Evolutionary conservation across 2,329 filamentous ascomycete genomes (phyloP), one percentile per base, ranked within the genome.

Genomic region (Fusarium sp.): DNA sequence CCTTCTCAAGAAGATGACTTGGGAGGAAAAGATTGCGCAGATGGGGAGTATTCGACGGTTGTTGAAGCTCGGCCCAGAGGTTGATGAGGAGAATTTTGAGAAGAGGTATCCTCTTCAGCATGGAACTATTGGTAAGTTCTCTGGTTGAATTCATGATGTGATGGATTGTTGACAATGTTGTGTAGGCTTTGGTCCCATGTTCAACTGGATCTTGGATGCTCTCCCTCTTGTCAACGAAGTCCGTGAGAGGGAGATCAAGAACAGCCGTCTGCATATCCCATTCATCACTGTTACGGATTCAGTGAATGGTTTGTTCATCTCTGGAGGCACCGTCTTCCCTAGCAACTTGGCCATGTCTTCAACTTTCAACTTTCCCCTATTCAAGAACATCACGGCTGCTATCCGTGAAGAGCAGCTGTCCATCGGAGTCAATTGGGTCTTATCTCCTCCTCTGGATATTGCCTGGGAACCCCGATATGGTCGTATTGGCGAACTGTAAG

Each of bases 371-470:
- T 52, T 82, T 0, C 74, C 77, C 6, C 73, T 82, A 0, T 82
- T 79, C 57, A 76, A 78, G 52, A 64, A 80, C 40, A 76, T 70
- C 2, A 68, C 79, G 4, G 68, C 65, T 4, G 79, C 77, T 0
- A 80, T 80, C 11, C 77, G 81, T 4, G 80, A 82, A 4, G 81
- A 82, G 65, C 80, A 80, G 29, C 56, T 78, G 9, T 79, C 80
- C 2, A 64, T 81, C 8, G 81, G 81, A 1, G 77, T 79, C 33
- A 77, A 75, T 33, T 82, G 81, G 81, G 80, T 82, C 10, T 73
- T 82, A 2, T 80, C 79, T 0, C 81, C 81, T 8, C 79, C 80
- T 35, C 68, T 83, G 6, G 81, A 82, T 63, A 63, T 82, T 9
- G 78, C 76, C 7, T 80, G 77, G 63, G 80, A 83, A 22, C 81